Percentiles rank a stretch among this genome's conserved stretches.
Conservation (phyloP, 352 stramenopile genomes). For the Globisporangium acanthophoron region DNA sequence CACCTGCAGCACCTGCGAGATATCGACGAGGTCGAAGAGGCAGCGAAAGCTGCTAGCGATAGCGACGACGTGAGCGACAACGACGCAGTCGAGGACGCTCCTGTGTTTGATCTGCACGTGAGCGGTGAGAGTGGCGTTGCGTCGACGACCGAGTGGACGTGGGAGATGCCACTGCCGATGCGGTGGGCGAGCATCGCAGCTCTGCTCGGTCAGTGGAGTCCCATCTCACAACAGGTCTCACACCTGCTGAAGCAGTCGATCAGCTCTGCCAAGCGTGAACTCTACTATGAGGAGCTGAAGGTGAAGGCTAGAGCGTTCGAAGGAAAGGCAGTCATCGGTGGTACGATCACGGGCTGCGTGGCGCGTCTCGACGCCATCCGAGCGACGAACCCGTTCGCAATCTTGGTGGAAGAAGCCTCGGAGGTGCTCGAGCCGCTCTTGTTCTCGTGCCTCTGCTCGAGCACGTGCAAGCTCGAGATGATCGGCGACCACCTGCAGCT, state of each 20-base stretch:
- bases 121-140: slow-evolving; percentile 4
- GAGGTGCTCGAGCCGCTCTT: slow-evolving; percentile 87
- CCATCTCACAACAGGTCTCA: slow-evolving; percentile 4
- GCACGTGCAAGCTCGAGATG: slow-evolving; percentile 85
- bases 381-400: slow-evolving; percentile 78
- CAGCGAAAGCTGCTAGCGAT: slow-evolving; percentile 6
- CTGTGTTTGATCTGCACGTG: slow-evolving; percentile 10
- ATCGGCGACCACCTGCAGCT: slow-evolving; percentile 87
- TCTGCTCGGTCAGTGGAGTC: slow-evolving; percentile 24
- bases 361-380: slow-evolving; percentile 76
- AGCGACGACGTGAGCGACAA: slow-evolving; percentile 28
- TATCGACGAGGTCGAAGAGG: slow-evolving; percentile 58
- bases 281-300: slow-evolving; percentile 58
- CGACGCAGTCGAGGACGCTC: not conserved
- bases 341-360: slow-evolving; percentile 86
- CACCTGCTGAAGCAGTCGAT: slow-evolving; percentile 12
- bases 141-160: slow-evolving; percentile 47
- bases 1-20: slow-evolving; percentile 82
- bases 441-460: slow-evolving; percentile 78
- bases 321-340: slow-evolving; percentile 79
- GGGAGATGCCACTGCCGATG: slow-evolving; percentile 55
- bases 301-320: slow-evolving; percentile 76
- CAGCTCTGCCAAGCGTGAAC: slow-evolving; percentile 25
- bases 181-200: slow-evolving; percentile 43
- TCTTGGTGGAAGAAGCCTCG: slow-evolving; percentile 84